Percentiles rank a stretch among this genome's conserved stretches.
These are phyloP conservation scores for Boletus sp. DNA, from an alignment of 768 basidiomycete genomes.

Conservation along the genomic window DNA sequence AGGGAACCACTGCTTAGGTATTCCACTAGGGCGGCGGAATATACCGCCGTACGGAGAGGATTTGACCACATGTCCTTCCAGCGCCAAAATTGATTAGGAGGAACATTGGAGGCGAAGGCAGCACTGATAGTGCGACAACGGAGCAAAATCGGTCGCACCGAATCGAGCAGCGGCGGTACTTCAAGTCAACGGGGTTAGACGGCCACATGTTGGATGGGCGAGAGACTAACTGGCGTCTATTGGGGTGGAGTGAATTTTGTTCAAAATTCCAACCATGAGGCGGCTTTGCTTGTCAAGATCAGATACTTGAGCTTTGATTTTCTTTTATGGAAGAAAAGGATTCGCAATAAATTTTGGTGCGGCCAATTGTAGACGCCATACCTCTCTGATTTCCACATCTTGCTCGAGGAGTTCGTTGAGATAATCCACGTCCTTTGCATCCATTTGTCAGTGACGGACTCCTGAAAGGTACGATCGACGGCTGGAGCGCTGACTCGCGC, in stretches of 20 bases:
- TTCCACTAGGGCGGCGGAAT: constrained; percentile 61
- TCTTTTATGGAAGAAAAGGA: constrained; percentile 42
- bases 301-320: constrained; percentile 74
- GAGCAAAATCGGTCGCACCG: constrained; percentile 52
- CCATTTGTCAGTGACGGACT: constrained; percentile 42
- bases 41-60: constrained; percentile 65
- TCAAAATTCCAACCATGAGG: constrained; percentile 69
- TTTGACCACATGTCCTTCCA: constrained; percentile 85
- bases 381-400: constrained; percentile 67
- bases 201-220: constrained; percentile 6
- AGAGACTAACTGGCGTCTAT: constrained; percentile 49
- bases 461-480: neutral
- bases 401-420: constrained; percentile 61
- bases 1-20: constrained; percentile 61
- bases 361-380: constrained; percentile 27
- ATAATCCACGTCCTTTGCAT: constrained; percentile 49
- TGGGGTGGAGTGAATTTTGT: constrained; percentile 78
- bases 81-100: constrained; percentile 74
- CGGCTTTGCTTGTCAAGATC: constrained; percentile 76
- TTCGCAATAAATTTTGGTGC: constrained; percentile 1
- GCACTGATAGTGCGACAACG: constrained; percentile 52
- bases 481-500: constrained; percentile 1
- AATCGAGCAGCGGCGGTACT: constrained; percentile 63
- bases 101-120: constrained; percentile 58
- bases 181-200: constrained; percentile 10